Evolutionary conservation across 305 asterid species (phyloP), one percentile per base, ranked within the genome.

Genomic region (Stenogyne calaminthoides): DNA sequence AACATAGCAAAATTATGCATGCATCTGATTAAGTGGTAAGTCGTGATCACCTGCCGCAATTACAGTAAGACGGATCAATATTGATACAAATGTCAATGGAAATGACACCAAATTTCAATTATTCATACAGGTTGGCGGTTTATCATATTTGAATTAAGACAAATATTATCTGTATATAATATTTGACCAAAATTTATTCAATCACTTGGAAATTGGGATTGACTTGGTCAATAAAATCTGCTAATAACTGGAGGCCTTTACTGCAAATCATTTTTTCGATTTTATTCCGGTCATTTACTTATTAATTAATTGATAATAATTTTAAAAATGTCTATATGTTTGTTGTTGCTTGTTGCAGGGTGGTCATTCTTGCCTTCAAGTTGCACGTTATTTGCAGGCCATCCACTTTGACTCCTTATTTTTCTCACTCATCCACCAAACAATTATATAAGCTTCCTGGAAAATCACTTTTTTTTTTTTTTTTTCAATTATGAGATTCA

Each of bases 341-440:
- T 34, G 77, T 20, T 37, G 64, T 44, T 51, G 32, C 65, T 51
- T 12, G 18, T 51, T 51, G 51, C 29, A 29, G 34, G 55, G 58
- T 66, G 57, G 68, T 74, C 73, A 74, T 74, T 52, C 66, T 6
- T 10, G 66, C 75, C 66, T 54, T 47, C 40, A 69, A 69, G 61
- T 62, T 60, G 72, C 80, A 76, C 80, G 80, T 69, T 39, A 49
- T 9, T 75, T 67, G 70, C 65, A 37, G 79, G 71, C 75, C 70
- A 49, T 51, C 75, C 64, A 60, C 66, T 69, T 59, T 46, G 68
- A 65, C 71, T n/a, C 55, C 6, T 11, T 54, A n/a, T 20, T 8
- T 14, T 25, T 42, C 58, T 58, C 46, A 59, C 12, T 42, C 15
- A 22, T 25, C 22, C 42, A 72, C 52, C 56, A 49, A 49, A 15